Evolutionary conservation across 495 filamentous ascomycete species (phyloP).

Genomic region (Chaetomium tenue): DNA sequence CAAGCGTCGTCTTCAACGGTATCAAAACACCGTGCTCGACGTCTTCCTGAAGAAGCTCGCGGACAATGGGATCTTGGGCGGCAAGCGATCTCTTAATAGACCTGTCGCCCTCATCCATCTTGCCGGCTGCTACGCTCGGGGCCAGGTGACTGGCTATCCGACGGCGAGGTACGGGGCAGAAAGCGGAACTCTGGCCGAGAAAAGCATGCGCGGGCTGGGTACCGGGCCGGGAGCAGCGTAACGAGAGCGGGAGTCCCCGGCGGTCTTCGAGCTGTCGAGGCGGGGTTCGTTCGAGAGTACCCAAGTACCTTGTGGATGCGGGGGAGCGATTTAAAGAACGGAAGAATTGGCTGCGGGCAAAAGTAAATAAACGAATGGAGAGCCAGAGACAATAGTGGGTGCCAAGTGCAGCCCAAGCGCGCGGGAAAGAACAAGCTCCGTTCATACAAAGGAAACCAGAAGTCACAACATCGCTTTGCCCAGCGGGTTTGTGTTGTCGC

Average conservation of each 20-base stretch:
- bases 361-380: constrained; percentile 2
- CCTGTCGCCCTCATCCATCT: constrained; percentile 31
- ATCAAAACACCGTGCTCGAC: constrained; percentile 46
- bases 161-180: not conserved
- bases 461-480: constrained; percentile 11
- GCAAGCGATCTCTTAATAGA: constrained; percentile 29
- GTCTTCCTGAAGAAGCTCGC: constrained; percentile 32
- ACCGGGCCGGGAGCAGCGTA: not conserved
- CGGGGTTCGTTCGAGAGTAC: constrained; percentile 1
- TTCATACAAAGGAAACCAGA: constrained; percentile 18
- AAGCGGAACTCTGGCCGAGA: not conserved
- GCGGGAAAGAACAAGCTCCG: constrained; percentile 32
- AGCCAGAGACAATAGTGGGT: constrained; percentile 25
- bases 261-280: not conserved
- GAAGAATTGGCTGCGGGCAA: constrained; percentile 11
- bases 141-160: not conserved
- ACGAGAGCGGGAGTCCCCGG: not conserved
- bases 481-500: constrained; percentile 4
- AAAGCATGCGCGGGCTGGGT: not conserved
- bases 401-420: constrained; percentile 18
- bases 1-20: constrained; percentile 56
- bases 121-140: constrained; percentile 3
- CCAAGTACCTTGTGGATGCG: not conserved
- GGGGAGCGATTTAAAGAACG: constrained; percentile 6
- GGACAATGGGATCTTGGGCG: constrained; percentile 33